These are phyloP conservation scores for Nymphaea colorata DNA, from an alignment of 164 flowering plant genomes.

Conservation along the genomic window DNA sequence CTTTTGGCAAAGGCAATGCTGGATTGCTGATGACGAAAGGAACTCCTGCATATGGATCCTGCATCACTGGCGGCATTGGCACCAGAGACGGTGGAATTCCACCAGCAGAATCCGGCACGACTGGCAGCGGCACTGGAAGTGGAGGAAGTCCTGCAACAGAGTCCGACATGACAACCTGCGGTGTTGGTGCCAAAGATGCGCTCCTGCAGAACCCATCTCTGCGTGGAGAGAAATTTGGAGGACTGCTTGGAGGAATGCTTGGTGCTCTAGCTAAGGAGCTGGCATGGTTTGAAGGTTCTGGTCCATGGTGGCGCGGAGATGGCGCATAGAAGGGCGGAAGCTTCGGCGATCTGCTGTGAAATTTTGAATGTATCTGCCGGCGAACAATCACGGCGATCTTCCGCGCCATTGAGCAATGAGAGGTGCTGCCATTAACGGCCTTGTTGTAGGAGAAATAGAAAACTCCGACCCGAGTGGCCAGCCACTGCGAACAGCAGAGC, in stretches of 20 bases:
- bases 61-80: slow-evolving; percentile 16
- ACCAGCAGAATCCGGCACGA: slow-evolving; percentile 15
- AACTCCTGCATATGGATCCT: slow-evolving; percentile 44
- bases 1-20: slow-evolving; percentile 88
- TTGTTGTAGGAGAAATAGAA: slow-evolving; percentile 83
- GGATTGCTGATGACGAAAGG: slow-evolving; percentile 88
- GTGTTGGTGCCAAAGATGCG: slow-evolving; percentile 14
- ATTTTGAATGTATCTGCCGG: neutral
- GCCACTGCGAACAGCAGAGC: slow-evolving; percentile 37
- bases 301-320: neutral
- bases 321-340: neutral
- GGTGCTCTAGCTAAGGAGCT: slow-evolving; percentile 31
- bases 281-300: slow-evolving; percentile 13
- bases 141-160: slow-evolving; percentile 48
- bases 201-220: neutral
- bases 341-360: neutral
- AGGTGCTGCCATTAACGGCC: neutral
- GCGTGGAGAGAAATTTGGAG: neutral
- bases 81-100: slow-evolving; percentile 22
- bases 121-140: neutral
- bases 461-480: slow-evolving; percentile 63
- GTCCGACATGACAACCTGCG: slow-evolving; percentile 20
- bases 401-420: slow-evolving; percentile 35
- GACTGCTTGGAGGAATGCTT: slow-evolving; percentile 56
- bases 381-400: slow-evolving; percentile 54